Conservation (phyloP, 2,329 filamentous ascomycete genomes). For the Aspergillus intermedius region DNA sequence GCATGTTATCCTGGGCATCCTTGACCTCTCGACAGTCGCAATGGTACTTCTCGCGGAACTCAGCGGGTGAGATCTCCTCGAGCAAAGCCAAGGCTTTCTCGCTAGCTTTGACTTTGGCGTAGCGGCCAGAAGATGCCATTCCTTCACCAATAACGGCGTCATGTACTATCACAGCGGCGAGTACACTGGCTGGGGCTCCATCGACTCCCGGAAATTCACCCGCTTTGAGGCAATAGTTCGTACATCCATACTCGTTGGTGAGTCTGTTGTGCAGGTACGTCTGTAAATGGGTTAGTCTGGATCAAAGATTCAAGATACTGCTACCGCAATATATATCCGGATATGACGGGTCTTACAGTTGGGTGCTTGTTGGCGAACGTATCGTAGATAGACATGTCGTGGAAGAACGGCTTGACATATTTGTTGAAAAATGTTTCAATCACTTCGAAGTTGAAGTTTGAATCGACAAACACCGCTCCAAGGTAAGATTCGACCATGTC, state of each 20-base stretch:
- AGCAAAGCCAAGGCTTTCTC: conserved; percentile 36
- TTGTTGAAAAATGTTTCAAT: conserved; percentile 71
- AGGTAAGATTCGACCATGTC: conserved; percentile 87
- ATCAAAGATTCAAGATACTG: not conserved
- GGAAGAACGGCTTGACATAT: conserved; percentile 71
- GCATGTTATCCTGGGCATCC: not conserved
- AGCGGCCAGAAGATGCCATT: conserved; percentile 57
- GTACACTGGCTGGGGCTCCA: conserved; percentile 45
- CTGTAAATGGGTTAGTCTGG: conserved; percentile 15
- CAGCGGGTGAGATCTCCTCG: conserved; percentile 45
- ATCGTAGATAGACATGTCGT: conserved; percentile 82
- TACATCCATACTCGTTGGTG: conserved; percentile 59
- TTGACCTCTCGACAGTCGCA: conserved; percentile 54
- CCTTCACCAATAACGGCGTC: conserved; percentile 58
- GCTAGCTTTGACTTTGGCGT: conserved; percentile 60
- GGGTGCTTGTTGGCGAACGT: conserved; percentile 81
- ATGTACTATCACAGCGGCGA: conserved; percentile 73
- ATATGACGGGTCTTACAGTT: conserved; percentile 39
- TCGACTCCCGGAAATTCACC: conserved; percentile 41
- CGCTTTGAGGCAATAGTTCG: conserved; percentile 45
- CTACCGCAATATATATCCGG: not conserved
- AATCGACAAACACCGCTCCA: conserved; percentile 87
- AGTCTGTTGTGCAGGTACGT: conserved; percentile 64
- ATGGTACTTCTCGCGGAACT: conserved; percentile 55
- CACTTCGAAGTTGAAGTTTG: conserved; percentile 65